A percentile compares a stretch with the other conserved stretches of the same genome.
Conservation (phyloP, 2,329 filamentous ascomycete genomes). For the Neofusicoccum sp. region DNA sequence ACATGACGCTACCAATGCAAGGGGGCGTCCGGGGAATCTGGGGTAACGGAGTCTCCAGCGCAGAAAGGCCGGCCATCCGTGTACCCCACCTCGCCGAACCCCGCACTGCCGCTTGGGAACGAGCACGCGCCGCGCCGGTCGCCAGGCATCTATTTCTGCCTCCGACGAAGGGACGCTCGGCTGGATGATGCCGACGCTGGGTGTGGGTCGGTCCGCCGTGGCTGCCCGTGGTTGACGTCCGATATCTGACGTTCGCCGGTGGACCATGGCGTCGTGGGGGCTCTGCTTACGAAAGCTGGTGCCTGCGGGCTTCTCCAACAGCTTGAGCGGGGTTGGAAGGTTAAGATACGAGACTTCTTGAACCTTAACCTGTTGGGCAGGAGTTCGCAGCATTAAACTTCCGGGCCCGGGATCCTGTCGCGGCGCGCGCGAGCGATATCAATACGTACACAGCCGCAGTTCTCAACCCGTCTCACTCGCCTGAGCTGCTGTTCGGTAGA, state of each 20-base stretch:
- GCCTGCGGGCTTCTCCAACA: background rate
- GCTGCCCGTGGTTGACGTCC: no score
- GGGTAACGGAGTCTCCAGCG: background rate
- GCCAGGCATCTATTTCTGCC: background rate
- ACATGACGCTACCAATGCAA: slow-evolving; percentile 21
- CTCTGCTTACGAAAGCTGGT: background rate
- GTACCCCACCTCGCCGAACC: slow-evolving; percentile 1
- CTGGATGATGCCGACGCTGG: background rate
- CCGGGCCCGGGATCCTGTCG: background rate
- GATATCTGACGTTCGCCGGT: background rate
- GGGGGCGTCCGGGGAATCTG: slow-evolving; percentile 21
- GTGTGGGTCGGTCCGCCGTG: background rate
- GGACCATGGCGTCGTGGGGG: background rate
- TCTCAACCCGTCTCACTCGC: background rate
- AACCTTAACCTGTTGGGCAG: background rate
- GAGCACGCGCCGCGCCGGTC: background rate
- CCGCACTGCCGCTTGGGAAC: background rate
- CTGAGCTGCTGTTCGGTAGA: background rate
- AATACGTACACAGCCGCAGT: background rate
- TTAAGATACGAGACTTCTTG: background rate
- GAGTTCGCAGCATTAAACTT: background rate
- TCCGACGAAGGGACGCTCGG: background rate
- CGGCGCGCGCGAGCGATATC: background rate
- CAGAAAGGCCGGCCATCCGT: background rate
- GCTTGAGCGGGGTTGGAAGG: background rate